These are phyloP conservation scores for Mortierella sp. DNA, from an alignment of 371 early-diverging fungal species.

Conservation along the genomic window DNA sequence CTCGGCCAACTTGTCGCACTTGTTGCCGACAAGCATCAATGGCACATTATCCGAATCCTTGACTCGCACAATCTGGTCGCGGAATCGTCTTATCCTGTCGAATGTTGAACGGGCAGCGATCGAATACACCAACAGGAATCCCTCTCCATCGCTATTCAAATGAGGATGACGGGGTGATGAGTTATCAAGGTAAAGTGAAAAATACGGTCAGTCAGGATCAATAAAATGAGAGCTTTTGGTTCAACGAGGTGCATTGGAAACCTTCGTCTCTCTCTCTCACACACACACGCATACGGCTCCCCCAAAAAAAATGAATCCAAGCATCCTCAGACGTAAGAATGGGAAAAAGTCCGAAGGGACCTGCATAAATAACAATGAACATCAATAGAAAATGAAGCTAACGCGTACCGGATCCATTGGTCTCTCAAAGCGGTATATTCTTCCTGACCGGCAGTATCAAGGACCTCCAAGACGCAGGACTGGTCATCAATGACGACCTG, in stretches of 20 bases:
- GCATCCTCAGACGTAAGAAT: background rate
- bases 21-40: conserved; percentile 95
- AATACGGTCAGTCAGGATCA: too few species aligned
- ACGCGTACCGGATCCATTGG: conserved; percentile 90
- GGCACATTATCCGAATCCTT: conserved; percentile 88
- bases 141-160: conserved; percentile 82
- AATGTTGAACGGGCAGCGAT: conserved; percentile 92
- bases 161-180: background rate
- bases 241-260: too few species aligned
- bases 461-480: conserved; percentile 93
- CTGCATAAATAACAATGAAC: conserved; percentile 1
- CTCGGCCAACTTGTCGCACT: conserved; percentile 86
- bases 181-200: background rate
- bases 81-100: conserved; percentile 85
- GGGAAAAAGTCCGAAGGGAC: conserved; percentile 12
- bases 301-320: conserved; percentile 4
- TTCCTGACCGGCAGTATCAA: conserved; percentile 97
- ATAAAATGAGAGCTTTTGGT: too few species aligned
- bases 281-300: background rate
- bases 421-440: conserved; percentile 91
- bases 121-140: conserved; percentile 91
- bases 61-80: conserved; percentile 87
- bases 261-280: too few species aligned
- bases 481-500: conserved; percentile 97
- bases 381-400: background rate